Evolutionary conservation across 148 eudicot genomes (phyloP).

Genomic region (Cornus suecica): DNA sequence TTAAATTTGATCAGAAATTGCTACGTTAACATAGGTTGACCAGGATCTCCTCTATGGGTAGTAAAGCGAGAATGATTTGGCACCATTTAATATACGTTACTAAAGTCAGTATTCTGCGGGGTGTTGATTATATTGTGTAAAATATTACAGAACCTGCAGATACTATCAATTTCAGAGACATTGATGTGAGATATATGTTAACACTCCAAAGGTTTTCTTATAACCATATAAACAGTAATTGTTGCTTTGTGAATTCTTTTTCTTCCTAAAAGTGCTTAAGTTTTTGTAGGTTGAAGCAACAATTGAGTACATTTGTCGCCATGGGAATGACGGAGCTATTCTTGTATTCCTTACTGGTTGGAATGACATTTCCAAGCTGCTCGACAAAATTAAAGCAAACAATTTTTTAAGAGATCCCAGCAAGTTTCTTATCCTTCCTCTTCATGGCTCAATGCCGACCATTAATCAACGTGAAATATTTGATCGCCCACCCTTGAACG

Average conservation of each 20-base stretch:
- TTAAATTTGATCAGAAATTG: constrained; percentile 9
- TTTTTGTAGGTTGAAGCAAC: constrained; percentile 77
- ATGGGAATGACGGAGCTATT: constrained; percentile 82
- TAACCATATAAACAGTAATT: background rate
- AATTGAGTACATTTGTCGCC: constrained; percentile 77
- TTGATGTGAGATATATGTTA: background rate
- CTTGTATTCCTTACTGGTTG: constrained; percentile 97
- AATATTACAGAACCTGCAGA: background rate
- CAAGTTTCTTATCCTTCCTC: constrained; percentile 79
- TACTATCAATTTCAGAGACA: background rate
- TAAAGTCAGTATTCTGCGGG: background rate
- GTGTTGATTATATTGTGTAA: background rate
- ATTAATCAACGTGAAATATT: constrained; percentile 90
- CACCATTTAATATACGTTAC: background rate
- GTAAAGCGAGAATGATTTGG: background rate
- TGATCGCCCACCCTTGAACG: constrained; percentile 72
- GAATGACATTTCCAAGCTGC: constrained; percentile 96
- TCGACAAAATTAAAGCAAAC: constrained; percentile 61
- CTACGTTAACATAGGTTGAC: background rate
- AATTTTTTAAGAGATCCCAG: constrained; percentile 64
- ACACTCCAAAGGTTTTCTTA: background rate
- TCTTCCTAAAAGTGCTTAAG: background rate
- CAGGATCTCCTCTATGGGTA: constrained; percentile 5
- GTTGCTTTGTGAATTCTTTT: background rate
- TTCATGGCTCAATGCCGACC: constrained; percentile 99